These are phyloP conservation scores for Eucalyptus rudis DNA, from an alignment of 345 rosid genomes.

Conservation along the genomic window DNA sequence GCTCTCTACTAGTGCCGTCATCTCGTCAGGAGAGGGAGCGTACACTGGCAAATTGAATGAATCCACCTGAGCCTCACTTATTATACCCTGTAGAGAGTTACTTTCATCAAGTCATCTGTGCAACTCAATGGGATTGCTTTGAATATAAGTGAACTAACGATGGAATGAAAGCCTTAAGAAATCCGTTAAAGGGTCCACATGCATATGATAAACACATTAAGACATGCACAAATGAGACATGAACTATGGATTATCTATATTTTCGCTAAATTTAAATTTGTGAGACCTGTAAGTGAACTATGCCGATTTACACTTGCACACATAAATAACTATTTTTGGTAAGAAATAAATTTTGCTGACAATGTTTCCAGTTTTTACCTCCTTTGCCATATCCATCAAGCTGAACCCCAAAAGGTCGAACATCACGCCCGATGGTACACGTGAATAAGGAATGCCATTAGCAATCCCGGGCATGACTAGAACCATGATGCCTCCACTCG, in stretches of 20 bases:
- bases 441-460: constrained; percentile 11
- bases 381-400: constrained; percentile 23
- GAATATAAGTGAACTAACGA: background rate
- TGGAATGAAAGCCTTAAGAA: background rate
- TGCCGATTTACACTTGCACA: background rate
- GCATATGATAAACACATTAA: background rate
- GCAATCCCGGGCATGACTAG: constrained; percentile 13
- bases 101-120: background rate
- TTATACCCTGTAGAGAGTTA: constrained; percentile 1
- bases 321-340: background rate
- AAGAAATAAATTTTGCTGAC: background rate
- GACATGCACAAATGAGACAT: background rate
- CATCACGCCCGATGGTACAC: constrained; percentile 4
- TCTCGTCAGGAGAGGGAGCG: background rate
- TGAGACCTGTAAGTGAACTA: background rate
- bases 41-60: constrained; percentile 25
- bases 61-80: constrained; percentile 16
- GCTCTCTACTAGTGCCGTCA: background rate
- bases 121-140: background rate
- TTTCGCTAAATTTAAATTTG: background rate
- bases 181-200: background rate
- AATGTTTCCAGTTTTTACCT: constrained; percentile 3
- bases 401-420: constrained; percentile 4
- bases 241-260: background rate
- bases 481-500: constrained; percentile 26